Evolutionary conservation across 306 rosid genomes (phyloP).

Genomic region (Castanopsis chinensis): DNA sequence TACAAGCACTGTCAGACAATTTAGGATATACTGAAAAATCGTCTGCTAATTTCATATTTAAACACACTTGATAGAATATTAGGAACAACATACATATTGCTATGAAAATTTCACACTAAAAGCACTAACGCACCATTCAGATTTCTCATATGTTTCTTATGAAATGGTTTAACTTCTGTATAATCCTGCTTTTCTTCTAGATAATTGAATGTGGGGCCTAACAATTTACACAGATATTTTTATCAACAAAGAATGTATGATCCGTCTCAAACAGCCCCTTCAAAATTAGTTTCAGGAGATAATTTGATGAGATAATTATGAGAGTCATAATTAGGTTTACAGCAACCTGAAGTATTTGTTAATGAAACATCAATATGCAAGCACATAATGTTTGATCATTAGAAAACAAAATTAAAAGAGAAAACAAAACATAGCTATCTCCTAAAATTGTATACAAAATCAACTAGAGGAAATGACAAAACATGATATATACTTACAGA

Average conservation of each 20-base stretch:
- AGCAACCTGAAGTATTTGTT: neutral
- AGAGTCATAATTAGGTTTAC: neutral
- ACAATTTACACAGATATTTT: neutral
- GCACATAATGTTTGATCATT: neutral
- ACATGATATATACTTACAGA: conserved; percentile 60
- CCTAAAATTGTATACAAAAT: neutral
- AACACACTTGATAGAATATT: neutral
- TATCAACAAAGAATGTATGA: neutral
- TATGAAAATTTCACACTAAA: neutral
- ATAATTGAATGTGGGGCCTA: neutral
- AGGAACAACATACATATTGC: neutral
- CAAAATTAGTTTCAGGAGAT: neutral
- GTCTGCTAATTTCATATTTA: neutral
- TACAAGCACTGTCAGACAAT: neutral
- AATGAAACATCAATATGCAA: neutral
- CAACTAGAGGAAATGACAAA: neutral
- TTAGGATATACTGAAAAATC: neutral
- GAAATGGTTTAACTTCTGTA: neutral
- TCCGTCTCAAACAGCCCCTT: neutral
- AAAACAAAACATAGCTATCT: neutral
- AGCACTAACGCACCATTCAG: neutral
- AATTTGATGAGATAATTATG: neutral
- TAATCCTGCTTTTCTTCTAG: neutral
- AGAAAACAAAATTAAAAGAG: neutral
- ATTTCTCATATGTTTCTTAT: neutral